These are phyloP conservation scores for Trypanosoma scelopori DNA, from an alignment of 208 protist species.

Conservation along the genomic window DNA sequence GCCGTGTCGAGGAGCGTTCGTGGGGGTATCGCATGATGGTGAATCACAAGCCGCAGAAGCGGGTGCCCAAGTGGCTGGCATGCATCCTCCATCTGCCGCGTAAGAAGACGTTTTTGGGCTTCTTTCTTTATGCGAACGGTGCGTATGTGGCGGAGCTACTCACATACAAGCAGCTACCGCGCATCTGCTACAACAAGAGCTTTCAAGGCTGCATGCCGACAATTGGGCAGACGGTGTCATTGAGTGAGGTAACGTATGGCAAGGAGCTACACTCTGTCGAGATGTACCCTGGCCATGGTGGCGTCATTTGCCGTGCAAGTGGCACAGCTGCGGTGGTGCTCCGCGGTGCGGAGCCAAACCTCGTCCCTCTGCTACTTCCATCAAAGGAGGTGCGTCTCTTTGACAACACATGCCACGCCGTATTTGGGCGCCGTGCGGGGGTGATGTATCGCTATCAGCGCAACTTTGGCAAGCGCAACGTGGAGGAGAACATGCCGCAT, in stretches of 20 bases:
- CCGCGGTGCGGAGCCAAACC: slow-evolving; percentile 84
- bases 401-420: slow-evolving; percentile 81
- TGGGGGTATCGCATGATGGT: slow-evolving; percentile 80
- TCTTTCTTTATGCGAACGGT: slow-evolving; percentile 92
- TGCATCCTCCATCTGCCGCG: slow-evolving; percentile 82
- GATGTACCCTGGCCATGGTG: slow-evolving; percentile 91
- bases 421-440: slow-evolving; percentile 85
- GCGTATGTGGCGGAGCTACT: slow-evolving; percentile 90
- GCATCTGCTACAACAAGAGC: slow-evolving; percentile 86
- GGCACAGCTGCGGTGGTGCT: slow-evolving; percentile 86
- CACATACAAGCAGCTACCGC: slow-evolving; percentile 92
- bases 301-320: slow-evolving; percentile 78
- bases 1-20: slow-evolving; percentile 71
- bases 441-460: slow-evolving; percentile 90
- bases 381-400: slow-evolving; percentile 92
- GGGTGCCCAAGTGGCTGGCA: slow-evolving; percentile 90
- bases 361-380: slow-evolving; percentile 87
- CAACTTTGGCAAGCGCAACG: slow-evolving; percentile 68
- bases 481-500: slow-evolving; percentile 83
- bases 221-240: slow-evolving; percentile 85
- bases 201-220: slow-evolving; percentile 87
- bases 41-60: slow-evolving; percentile 91
- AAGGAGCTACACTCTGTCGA: slow-evolving; percentile 91
- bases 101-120: slow-evolving; percentile 83
- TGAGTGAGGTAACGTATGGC: slow-evolving; percentile 89